These are phyloP conservation scores for Fusarium sp. DNA, from an alignment of 2,329 filamentous ascomycete genomes.

Conservation along the genomic window DNA sequence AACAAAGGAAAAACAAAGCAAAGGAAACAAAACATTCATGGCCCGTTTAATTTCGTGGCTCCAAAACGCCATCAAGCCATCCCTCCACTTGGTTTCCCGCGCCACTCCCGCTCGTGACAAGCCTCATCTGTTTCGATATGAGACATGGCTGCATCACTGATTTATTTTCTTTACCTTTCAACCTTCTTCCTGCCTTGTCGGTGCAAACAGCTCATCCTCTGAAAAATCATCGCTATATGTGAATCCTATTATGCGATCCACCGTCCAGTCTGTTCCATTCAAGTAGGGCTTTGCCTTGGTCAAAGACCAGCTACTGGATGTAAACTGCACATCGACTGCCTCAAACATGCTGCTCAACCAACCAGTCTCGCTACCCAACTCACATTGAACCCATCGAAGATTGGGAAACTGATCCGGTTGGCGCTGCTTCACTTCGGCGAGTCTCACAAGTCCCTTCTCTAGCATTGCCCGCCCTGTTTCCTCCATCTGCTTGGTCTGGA, in stretches of 20 bases:
- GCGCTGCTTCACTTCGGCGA: not conserved
- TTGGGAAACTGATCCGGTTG: not conserved
- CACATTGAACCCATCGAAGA: not conserved
- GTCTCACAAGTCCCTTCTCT: conserved; percentile 4
- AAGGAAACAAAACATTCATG: not conserved
- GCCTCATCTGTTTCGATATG: conserved; percentile 9
- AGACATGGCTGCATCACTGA: conserved; percentile 11
- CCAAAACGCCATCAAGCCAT: conserved; percentile 5
- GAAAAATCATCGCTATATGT: not conserved
- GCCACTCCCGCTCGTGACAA: conserved; percentile 30
- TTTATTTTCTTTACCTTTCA: not conserved
- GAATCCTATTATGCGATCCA: not conserved
- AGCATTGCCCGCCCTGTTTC: not conserved
- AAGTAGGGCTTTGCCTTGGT: not conserved
- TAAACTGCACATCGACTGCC: not conserved
- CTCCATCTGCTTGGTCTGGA: not conserved
- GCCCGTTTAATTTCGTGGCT: conserved; percentile 15
- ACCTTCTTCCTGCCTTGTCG: not conserved
- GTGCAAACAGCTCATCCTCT: not conserved
- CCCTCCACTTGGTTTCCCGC: conserved; percentile 8
- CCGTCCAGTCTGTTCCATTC: not conserved
- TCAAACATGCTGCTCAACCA: not conserved
- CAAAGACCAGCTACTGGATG: not conserved
- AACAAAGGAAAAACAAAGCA: not conserved
- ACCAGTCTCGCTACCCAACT: not conserved